Base-by-base conservation (phyloP, 441 rosid genomes). In the Populus hybrid region DNA sequence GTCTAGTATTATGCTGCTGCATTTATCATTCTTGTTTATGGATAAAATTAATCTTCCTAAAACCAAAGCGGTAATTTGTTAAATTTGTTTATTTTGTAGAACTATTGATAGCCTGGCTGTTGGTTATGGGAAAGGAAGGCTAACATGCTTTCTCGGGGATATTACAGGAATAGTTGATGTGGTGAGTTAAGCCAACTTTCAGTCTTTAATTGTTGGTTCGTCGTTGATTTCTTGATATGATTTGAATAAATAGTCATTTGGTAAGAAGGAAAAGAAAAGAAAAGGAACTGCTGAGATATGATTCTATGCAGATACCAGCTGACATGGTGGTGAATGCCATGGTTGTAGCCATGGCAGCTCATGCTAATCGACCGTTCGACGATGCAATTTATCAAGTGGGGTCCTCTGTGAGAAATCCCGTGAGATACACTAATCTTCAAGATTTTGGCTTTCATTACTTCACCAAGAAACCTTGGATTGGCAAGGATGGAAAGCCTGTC, bases 241-340 rank as follows among this genome's bases (percentile, higher is more conserved):
- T 8, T 67, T 24, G 32, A 23, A 5, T 68, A 10, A 0, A 32
- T 34, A 10, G 11, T 2, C 63, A 20, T 18, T 7, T 54, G 63
- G 18, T 46, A 12, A 46, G 18, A 46, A 3, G 54, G 63, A 7
- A 54, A 54, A 18, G 63, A 20, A 54, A 6, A 54, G 9, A 0
- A 54, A 20, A 54, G 2, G 63, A 54, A 7, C 8, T 54, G 9
- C 2, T 54, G n/a, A 20, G 63, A 18, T 3, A 6, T 54, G 1
- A 54, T 20, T 54, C 3, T 54, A 3, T 80, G 71, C 81, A 83
- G 95, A 89, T 94, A 69, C 99, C 99, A 2, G 98, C 95, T 1
- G 98, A 95, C 54, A 91, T 95, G 98, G 97, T 94, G 80, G 97
- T 92, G 79, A 95, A 91, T 77, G 90, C 95, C 3, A 92, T 90